A percentile compares a stretch with the other conserved stretches of the same genome.
Conservation (phyloP, 345 rosid genomes). For the Syzygium aromaticum region DNA sequence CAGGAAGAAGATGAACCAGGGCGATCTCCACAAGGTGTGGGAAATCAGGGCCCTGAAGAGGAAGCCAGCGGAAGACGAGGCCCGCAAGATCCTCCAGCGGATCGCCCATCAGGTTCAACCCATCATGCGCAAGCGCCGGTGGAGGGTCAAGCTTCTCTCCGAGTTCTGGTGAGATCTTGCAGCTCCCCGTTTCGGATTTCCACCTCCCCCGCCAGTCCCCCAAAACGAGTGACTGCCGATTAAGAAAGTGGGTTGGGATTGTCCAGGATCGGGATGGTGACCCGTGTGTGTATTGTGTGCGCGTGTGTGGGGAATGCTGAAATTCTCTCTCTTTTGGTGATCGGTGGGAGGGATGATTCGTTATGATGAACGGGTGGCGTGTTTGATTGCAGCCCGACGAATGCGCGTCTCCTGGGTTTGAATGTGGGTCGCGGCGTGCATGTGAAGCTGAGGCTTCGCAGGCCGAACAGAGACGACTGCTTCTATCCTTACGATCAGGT, state of each 20-base stretch:
- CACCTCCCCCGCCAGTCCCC: background rate
- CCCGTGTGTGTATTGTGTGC: background rate
- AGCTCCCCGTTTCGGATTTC: background rate
- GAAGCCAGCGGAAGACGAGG: slow-evolving; percentile 64
- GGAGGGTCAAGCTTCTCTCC: slow-evolving; percentile 51
- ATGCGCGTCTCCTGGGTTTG: slow-evolving; percentile 62
- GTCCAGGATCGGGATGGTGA: background rate
- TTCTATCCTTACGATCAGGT: slow-evolving; percentile 63
- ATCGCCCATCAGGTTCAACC: slow-evolving; percentile 62
- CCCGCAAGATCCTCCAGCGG: slow-evolving; percentile 50
- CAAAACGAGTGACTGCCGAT: background rate
- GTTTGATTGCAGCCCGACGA: slow-evolving; percentile 44
- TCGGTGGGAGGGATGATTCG: background rate
- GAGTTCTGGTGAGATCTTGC: slow-evolving; percentile 31
- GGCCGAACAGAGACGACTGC: slow-evolving; percentile 49
- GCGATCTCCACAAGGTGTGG: slow-evolving; percentile 75
- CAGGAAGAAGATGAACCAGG: slow-evolving; percentile 4
- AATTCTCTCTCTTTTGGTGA: background rate
- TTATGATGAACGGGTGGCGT: background rate
- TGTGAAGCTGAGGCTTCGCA: slow-evolving; percentile 75
- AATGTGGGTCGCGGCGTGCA: slow-evolving; percentile 65
- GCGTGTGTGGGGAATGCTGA: background rate
- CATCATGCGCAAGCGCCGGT: slow-evolving; percentile 46
- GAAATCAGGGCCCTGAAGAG: slow-evolving; percentile 60
- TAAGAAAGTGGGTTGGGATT: background rate